Evolutionary conservation across 495 filamentous ascomycete genomes (phyloP).

Genomic region (Penicillium verhagenii): DNA sequence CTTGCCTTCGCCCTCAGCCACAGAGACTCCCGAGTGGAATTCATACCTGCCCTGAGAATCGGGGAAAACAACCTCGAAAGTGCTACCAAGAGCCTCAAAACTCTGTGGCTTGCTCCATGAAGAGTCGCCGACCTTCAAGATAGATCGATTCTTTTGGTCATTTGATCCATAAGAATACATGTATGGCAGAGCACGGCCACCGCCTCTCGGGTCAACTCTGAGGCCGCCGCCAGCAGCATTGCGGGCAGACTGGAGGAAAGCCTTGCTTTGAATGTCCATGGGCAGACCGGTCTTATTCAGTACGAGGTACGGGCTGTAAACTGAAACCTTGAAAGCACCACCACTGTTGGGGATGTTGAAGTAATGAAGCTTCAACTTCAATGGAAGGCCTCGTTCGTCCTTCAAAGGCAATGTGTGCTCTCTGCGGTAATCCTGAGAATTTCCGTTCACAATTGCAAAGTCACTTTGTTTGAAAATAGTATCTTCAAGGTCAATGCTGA

Average conservation of each 20-base stretch:
- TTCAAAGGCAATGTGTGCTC: constrained; percentile 78
- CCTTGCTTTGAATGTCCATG: constrained; percentile 86
- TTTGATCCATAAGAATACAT: constrained; percentile 93
- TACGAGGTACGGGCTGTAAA: constrained; percentile 91
- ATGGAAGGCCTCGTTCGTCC: constrained; percentile 73
- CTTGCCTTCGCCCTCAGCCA: constrained; percentile 90
- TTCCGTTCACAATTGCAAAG: constrained; percentile 94
- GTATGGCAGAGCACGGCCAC: constrained; percentile 69
- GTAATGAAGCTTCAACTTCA: constrained; percentile 87
- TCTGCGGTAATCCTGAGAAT: constrained; percentile 79
- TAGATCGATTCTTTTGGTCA: constrained; percentile 83
- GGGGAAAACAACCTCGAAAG: constrained; percentile 77
- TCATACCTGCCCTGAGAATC: constrained; percentile 69
- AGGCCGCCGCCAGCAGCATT: constrained; percentile 76
- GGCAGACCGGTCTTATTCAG: constrained; percentile 92
- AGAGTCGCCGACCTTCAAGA: constrained; percentile 83
- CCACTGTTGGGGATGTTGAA: constrained; percentile 90
- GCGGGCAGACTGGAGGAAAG: constrained; percentile 76
- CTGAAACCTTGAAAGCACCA: constrained; percentile 90
- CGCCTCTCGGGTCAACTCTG: constrained; percentile 49
- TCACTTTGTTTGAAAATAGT: constrained; percentile 92
- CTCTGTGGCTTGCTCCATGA: constrained; percentile 95
- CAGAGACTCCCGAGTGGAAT: constrained; percentile 84
- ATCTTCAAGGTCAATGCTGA: constrained; percentile 95
- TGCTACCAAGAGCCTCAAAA: constrained; percentile 97